These are phyloP conservation scores for Populus nigra DNA, from an alignment of 345 rosid species.

Conservation along the genomic window DNA sequence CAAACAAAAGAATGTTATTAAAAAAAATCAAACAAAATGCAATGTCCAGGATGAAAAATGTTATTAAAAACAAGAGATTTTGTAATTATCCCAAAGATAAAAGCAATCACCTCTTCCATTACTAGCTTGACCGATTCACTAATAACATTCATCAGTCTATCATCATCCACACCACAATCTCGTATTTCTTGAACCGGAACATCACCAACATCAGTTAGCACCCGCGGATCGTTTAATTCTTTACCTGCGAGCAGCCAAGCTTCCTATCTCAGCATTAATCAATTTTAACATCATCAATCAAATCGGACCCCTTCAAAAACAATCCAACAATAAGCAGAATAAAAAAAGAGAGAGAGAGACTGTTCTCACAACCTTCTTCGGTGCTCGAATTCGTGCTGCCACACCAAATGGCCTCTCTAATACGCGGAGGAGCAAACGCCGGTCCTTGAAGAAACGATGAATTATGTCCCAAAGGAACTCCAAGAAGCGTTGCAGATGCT, in stretches of 20 bases:
- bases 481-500: slow-evolving; percentile 77
- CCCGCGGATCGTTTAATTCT: slow-evolving; percentile 81
- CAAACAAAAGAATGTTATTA: too few relatives aligned
- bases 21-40: too few relatives aligned
- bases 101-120: slow-evolving; percentile 71
- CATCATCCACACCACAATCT: slow-evolving; percentile 94
- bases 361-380: slow-evolving; percentile 65
- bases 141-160: slow-evolving; percentile 82
- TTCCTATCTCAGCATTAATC: background rate
- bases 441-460: slow-evolving; percentile 99
- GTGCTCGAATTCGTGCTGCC: slow-evolving; percentile 93
- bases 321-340: background rate
- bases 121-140: slow-evolving; percentile 83
- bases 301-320: background rate
- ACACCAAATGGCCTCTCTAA: slow-evolving; percentile 98
- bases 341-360: background rate
- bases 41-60: too few relatives aligned
- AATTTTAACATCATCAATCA: background rate
- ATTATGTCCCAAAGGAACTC: slow-evolving; percentile 95
- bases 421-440: slow-evolving; percentile 96
- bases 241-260: slow-evolving; percentile 53
- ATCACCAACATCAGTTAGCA: slow-evolving; percentile 93
- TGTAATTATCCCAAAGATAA: background rate
- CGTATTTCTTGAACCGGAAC: slow-evolving; percentile 97
- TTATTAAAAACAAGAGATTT: too few relatives aligned